These are phyloP conservation scores for Cicer arietinum DNA, from an alignment of 306 rosid species.

Conservation along the genomic window DNA sequence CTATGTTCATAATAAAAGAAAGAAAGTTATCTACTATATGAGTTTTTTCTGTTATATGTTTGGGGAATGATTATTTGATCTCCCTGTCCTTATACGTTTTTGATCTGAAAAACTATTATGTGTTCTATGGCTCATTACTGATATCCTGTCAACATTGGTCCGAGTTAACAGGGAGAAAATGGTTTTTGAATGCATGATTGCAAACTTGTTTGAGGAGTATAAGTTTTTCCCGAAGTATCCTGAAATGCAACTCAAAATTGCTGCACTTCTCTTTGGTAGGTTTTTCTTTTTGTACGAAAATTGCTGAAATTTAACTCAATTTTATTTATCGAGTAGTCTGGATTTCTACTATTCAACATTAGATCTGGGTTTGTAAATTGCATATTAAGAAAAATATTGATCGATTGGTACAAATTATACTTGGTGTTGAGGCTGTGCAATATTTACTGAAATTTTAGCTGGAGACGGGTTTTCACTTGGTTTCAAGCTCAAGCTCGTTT, in stretches of 20 bases:
- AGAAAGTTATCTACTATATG: not conserved
- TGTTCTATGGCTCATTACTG: slow-evolving; percentile 21
- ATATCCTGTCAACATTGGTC: slow-evolving; percentile 29
- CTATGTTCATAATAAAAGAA: not conserved
- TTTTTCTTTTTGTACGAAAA: slow-evolving; percentile 40
- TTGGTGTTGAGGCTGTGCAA: not conserved
- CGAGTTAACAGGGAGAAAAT: slow-evolving; percentile 74
- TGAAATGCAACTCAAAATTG: slow-evolving; percentile 91
- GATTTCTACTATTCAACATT: slow-evolving; percentile 3
- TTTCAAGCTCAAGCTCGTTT: slow-evolving; percentile 24
- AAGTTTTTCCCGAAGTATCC: slow-evolving; percentile 96
- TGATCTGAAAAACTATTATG: not conserved
- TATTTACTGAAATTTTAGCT: not conserved
- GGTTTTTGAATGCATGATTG: slow-evolving; percentile 92
- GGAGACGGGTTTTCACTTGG: not conserved
- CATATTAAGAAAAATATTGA: not conserved
- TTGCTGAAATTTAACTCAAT: slow-evolving; percentile 32
- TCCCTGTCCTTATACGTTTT: slow-evolving; percentile 17
- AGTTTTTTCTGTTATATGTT: slow-evolving; percentile 6
- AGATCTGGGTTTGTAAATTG: slow-evolving; percentile 13
- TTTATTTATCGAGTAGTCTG: not conserved
- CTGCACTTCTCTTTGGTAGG: slow-evolving; percentile 94
- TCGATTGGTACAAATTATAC: not conserved
- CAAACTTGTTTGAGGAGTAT: slow-evolving; percentile 94
- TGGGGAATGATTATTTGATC: slow-evolving; percentile 15